Evolutionary conservation across 208 protist genomes (phyloP).

Genomic region (Leishmania aethiopica): DNA sequence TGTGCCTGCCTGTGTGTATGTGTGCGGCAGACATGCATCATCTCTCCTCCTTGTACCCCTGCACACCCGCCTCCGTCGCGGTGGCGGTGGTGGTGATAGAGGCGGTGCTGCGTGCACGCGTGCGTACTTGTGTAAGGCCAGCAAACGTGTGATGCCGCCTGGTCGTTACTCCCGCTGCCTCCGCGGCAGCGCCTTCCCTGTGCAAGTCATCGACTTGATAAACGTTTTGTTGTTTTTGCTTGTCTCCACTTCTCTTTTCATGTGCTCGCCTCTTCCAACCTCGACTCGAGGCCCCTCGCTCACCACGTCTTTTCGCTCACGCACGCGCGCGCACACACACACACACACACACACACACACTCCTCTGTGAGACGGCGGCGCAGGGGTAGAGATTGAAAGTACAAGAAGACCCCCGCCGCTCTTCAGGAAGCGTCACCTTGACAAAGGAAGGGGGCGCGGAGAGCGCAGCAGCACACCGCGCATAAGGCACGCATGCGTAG

Average conservation of each 20-base stretch:
- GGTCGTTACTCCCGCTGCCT: neutral
- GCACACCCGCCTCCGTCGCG: neutral
- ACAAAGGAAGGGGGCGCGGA: neutral
- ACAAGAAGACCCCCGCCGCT: neutral
- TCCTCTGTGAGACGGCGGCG: neutral
- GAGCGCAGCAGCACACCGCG: neutral
- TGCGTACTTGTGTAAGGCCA: neutral
- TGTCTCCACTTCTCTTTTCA: neutral
- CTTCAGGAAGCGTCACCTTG: neutral
- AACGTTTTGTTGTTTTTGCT: neutral
- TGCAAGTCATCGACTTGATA: neutral
- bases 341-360: neutral
- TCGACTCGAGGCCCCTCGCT: neutral
- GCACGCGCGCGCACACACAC: neutral
- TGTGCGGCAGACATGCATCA: neutral
- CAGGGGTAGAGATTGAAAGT: neutral
- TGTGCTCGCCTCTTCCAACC: neutral
- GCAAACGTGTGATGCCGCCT: neutral
- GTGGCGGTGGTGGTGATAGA: neutral
- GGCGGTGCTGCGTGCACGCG: neutral
- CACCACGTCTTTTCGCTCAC: neutral
- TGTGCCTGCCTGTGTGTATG: neutral
- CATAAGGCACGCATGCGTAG: neutral
- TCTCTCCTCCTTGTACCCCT: neutral
- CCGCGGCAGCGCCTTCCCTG: neutral